Percentiles rank a stretch among this genome's conserved stretches.
These are phyloP conservation scores for Nicotiana paniculata DNA, from an alignment of 257 asterid species.

Conservation along the genomic window DNA sequence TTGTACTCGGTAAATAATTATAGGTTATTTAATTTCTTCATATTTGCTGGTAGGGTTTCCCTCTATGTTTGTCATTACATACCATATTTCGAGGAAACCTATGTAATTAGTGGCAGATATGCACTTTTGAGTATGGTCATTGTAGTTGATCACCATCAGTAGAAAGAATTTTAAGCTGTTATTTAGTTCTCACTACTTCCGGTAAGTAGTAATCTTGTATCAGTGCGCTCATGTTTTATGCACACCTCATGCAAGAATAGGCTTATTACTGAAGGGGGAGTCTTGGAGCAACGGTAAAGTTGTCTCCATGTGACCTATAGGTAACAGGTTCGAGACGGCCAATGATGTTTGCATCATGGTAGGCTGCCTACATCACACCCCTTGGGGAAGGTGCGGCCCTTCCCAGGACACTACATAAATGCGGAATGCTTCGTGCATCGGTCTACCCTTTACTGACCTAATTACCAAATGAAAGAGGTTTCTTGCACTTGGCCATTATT, in stretches of 20 bases:
- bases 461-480: not conserved
- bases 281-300: too few species aligned
- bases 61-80: slow-evolving; percentile 21
- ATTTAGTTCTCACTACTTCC: not conserved
- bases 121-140: slow-evolving; percentile 24
- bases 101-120: slow-evolving; percentile 22
- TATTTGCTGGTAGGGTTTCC: slow-evolving; percentile 24
- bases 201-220: not conserved
- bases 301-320: too few species aligned
- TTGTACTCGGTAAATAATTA: slow-evolving; percentile 16
- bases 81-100: slow-evolving; percentile 17
- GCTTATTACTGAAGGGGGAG: not conserved
- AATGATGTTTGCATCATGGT: too few species aligned
- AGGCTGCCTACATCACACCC: too few species aligned
- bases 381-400: too few species aligned
- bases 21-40: slow-evolving; percentile 29
- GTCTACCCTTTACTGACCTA: too few species aligned
- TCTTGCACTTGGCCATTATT: not conserved
- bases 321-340: too few species aligned
- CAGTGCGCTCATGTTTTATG: not conserved
- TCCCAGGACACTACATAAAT: too few species aligned
- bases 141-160: slow-evolving; percentile 30
- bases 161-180: slow-evolving; percentile 28
- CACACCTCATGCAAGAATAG: not conserved
- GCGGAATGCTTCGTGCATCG: too few species aligned